These are phyloP conservation scores for Pinus taeda DNA, from an alignment of 75 land plant species.

Conservation along the genomic window DNA sequence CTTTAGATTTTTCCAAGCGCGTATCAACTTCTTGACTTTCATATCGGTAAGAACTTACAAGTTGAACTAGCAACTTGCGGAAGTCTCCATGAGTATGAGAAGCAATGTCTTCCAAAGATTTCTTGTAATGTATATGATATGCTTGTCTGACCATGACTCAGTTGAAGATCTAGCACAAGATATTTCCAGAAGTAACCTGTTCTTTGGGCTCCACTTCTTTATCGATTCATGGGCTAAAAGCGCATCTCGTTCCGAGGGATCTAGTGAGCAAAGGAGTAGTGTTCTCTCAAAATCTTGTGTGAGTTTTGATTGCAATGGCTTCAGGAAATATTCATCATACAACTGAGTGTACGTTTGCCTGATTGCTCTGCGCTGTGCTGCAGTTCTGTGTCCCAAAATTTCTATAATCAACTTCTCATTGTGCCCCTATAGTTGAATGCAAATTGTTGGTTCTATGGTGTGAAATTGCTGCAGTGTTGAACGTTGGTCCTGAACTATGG, in stretches of 20 bases:
- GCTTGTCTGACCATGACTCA: conserved; percentile 61
- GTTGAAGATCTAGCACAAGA: conserved; percentile 53
- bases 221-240: conserved; percentile 47
- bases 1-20: conserved; percentile 54
- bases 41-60: conserved; percentile 62
- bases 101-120: conserved; percentile 76
- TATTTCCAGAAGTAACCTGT: conserved; percentile 57
- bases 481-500: too few relatives aligned
- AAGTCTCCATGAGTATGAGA: conserved; percentile 55
- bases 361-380: conserved; percentile 48
- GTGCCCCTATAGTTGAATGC: conserved; percentile 38
- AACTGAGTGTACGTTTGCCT: conserved; percentile 34
- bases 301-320: conserved; percentile 52
- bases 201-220: conserved; percentile 42
- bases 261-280: conserved; percentile 64
- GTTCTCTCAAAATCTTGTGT: conserved; percentile 64
- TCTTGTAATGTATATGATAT: conserved; percentile 63
- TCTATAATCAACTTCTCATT: conserved; percentile 57
- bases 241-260: conserved; percentile 78
- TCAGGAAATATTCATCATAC: conserved; percentile 63
- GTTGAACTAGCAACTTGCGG: conserved; percentile 64
- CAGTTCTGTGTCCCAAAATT: conserved; percentile 68
- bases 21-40: conserved; percentile 55
- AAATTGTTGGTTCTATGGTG: too few relatives aligned
- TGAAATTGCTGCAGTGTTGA: too few relatives aligned